Base-by-base conservation (phyloP, 2,329 filamentous ascomycete genomes). In the Cordyceps cicadae region DNA sequence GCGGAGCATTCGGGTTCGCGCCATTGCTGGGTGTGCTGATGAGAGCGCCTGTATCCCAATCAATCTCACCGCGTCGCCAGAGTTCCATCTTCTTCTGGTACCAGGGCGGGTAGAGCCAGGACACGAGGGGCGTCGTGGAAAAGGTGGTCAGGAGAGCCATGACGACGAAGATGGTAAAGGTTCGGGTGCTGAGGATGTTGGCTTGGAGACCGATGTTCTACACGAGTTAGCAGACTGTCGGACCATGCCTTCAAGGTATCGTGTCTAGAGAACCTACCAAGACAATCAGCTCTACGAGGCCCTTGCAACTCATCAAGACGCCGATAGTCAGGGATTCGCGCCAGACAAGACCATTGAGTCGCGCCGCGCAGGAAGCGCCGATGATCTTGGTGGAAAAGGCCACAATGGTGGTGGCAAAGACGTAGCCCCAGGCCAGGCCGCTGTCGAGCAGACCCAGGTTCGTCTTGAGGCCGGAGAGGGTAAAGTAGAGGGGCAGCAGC, bases 291-390 rank as follows among this genome's bases (percentile, higher is more conserved):
- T 97, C 92, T 0, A 97, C 92, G 11, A 97, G 79, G 68, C 93
- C 93, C 73, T 97, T 97, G 74, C 93, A 97, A 74, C 90, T 96
- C 93, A 97, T 97, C 67, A 97, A 75, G 17, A 87, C 85, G 15
- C 93, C 93, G 66, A 97, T 94, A 1, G 90, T 85, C 37, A 95
- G 83, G 61, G 89, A 92, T 72, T 97, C 93, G 62, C 92, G 84
- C 93, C 93, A 97, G 1, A 95, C 81, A 55, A 97, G 78, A 29
- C 88, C 91, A 67, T 85, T 90, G 3, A 85, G 69, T 41, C 85
- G 83, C 0, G 93, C 92, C 8, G 92, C 91, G 1, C 95, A 62
- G 0, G 90, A 87, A 19, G 90, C 92, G 48, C 92, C 93, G 14
- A 87, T 77, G 56, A 97, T 88, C 72, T 97, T 97, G 54, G 87